Percentiles rank a stretch among this genome's conserved stretches.
phyloP scores from a whole-genome alignment of 2,329 filamentous ascomycete genomes.

The Colletotrichum lini region DNA sequence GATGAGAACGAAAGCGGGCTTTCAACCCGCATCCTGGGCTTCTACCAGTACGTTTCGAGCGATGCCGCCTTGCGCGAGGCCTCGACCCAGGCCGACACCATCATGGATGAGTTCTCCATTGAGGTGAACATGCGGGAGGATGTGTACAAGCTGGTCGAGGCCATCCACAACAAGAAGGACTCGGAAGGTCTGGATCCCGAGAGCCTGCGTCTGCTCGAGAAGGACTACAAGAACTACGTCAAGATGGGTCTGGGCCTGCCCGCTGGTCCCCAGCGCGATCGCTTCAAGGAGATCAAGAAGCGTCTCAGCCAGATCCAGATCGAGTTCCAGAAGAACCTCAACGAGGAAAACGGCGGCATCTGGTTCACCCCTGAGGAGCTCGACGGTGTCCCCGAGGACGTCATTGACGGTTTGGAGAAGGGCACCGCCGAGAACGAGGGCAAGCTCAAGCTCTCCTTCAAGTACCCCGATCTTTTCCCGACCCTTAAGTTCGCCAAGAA shows the following conservation, averaged over 20 bases:
- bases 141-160: conserved; percentile 77
- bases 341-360: conserved; percentile 85
- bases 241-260: conserved; percentile 82
- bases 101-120: conserved; percentile 83
- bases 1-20: conserved; percentile 78
- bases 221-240: conserved; percentile 83
- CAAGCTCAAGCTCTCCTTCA: conserved; percentile 83
- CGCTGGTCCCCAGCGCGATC: conserved; percentile 77
- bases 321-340: conserved; percentile 83
- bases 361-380: conserved; percentile 84
- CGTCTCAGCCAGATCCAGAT: conserved; percentile 81
- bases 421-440: conserved; percentile 80
- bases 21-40: conserved; percentile 77
- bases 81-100: conserved; percentile 81
- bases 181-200: conserved; percentile 75
- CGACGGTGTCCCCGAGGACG: conserved; percentile 81
- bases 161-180: conserved; percentile 66
- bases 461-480: conserved; percentile 86
- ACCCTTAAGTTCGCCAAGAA: conserved; percentile 83
- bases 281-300: conserved; percentile 91
- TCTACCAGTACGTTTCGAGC: conserved; percentile 84
- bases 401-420: conserved; percentile 77
- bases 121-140: conserved; percentile 88
- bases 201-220: conserved; percentile 80
- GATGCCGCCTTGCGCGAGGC: conserved; percentile 79